Percentiles rank a stretch among this genome's conserved stretches.
These are phyloP conservation scores for Schizosaccharomyces cryophilus DNA, from an alignment of 805 yeast species.

Conservation along the genomic window DNA sequence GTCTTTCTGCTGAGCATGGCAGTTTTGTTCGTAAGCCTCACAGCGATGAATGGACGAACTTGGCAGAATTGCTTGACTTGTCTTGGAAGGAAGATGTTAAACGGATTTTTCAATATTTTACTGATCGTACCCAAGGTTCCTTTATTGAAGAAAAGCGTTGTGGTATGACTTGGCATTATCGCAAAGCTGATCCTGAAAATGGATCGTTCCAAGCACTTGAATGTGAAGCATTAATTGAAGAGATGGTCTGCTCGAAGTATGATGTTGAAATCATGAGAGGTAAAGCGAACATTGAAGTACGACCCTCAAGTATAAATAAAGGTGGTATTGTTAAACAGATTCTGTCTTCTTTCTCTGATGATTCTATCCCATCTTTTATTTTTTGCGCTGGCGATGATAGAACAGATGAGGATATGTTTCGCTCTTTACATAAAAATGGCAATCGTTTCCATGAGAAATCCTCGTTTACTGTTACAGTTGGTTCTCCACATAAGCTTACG, in stretches of 20 bases:
- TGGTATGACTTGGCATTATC: conserved; percentile 93
- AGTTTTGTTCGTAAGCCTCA: conserved; percentile 61
- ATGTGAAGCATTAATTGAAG: conserved; percentile 37
- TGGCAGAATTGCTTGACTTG: conserved; percentile 69
- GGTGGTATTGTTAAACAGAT: conserved; percentile 83
- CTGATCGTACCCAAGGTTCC: conserved; percentile 79
- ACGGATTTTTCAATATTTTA: conserved; percentile 44
- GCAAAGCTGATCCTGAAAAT: conserved; percentile 80
- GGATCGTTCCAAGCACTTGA: conserved; percentile 69
- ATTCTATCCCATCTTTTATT: conserved; percentile 47
- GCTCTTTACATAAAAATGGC: conserved; percentile 33
- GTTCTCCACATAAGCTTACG: conserved; percentile 72
- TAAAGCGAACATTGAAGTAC: conserved; percentile 89
- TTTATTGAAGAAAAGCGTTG: conserved; percentile 69
- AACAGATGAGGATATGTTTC: conserved; percentile 96
- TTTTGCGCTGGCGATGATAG: conserved; percentile 86
- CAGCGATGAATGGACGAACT: conserved; percentile 47
- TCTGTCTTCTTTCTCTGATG: conserved; percentile 21
- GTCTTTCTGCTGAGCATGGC: conserved; percentile 92
- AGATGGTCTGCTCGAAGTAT: conserved; percentile 33
- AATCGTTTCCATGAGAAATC: conserved; percentile 18
- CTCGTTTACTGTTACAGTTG: conserved; percentile 58
- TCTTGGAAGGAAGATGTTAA: conserved; percentile 76
- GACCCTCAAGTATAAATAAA: conserved; percentile 83
- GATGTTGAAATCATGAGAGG: conserved; percentile 94